Base-by-base conservation (phyloP, 805 yeast genomes). In the Candida broadrunensis region DNA sequence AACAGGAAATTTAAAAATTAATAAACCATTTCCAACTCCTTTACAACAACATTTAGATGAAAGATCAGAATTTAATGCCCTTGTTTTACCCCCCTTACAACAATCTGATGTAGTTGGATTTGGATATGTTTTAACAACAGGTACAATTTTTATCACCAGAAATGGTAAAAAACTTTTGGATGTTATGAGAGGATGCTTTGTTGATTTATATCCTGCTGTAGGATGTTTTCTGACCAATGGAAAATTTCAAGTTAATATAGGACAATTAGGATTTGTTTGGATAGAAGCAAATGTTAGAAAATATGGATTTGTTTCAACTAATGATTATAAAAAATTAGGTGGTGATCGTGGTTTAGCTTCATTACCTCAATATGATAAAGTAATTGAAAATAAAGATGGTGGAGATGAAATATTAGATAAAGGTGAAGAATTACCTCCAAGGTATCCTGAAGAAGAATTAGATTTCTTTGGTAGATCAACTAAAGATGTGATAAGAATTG, bases 371-470 rank as follows among this genome's bases (percentile, higher is more conserved):
- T 70, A 70, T 38, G 76, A 75, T 2, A 61, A 60, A 41, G 27
- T 23, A 33, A 65, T 64, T 37, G 36, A 45, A 9, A 53, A 52
- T 36, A 59, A 59, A 21, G 51, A 45, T 26, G 61, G 57, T 17
- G 61, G 57, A 15, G 88, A 84, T 50, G 68, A 75, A 18, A 63
- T 85, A 3, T 62, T 85, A 41, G 90, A 81, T 49, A 80, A 77
- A 54, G 90, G 90, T 3, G 90, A 83, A 46, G 82, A 75, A 33
- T 58, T 84, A 32, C 90, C 90, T 14, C 91, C 91, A 2, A 64
- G 70, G 14, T 84, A 84, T 52, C 86, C 87, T 1, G 75, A 67
- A 15, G 80, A 78, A 4, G 85, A 81, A 46, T 68, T 75, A 36
- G 80, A 78, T 21, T 82, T 82, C 48, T 81, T 83, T 52, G 86